Conservation (phyloP, 139 green algal genomes). For the Chlorella vulgaris region DNA sequence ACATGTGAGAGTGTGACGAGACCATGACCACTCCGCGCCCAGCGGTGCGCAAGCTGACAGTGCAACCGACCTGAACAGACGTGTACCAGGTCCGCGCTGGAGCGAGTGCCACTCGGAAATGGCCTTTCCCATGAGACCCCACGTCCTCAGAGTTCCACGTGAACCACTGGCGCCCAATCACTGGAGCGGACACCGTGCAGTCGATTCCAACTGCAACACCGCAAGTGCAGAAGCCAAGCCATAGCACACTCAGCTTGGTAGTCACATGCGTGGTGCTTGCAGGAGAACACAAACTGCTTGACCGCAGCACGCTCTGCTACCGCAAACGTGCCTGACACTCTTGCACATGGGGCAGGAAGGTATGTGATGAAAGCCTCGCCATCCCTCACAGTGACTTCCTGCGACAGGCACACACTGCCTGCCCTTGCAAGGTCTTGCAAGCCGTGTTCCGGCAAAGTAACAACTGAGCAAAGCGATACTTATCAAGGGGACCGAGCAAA, state of each 20-base stretch:
- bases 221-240: no score
- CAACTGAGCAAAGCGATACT: no score
- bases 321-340: conserved; percentile 45
- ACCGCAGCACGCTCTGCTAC: no score
- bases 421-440: background rate
- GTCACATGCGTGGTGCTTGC: no score
- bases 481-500: no score
- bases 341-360: conserved; percentile 56
- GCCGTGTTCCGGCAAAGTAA: no score
- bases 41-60: background rate
- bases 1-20: background rate
- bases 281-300: background rate
- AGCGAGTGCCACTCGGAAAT: conserved; percentile 65
- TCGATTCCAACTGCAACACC: conserved; percentile 64
- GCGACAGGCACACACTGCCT: background rate
- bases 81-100: conserved; percentile 67
- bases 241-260: no score
- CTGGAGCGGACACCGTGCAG: conserved; percentile 46
- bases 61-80: conserved; percentile 35
- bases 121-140: background rate
- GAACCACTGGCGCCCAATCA: conserved; percentile 91
- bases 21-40: background rate
- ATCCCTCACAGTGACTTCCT: conserved; percentile 65
- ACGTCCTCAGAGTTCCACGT: conserved; percentile 63
- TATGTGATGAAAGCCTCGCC: conserved; percentile 80